Percentiles rank a stretch among this genome's conserved stretches.
Evolutionary conservation across 2,329 filamentous ascomycete species (phyloP).

Genomic region (Pseudogymnoascus sp.): DNA sequence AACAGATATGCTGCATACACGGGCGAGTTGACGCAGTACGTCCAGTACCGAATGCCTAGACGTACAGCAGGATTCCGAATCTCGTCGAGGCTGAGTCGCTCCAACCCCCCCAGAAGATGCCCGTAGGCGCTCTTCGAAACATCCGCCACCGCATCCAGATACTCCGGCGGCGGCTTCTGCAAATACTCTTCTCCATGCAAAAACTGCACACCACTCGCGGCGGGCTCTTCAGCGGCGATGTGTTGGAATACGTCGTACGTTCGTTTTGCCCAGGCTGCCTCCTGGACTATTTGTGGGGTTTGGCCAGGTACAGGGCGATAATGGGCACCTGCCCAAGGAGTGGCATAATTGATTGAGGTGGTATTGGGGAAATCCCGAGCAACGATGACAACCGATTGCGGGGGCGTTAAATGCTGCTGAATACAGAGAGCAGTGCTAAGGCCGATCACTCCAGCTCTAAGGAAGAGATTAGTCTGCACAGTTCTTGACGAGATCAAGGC

Average conservation of each 20-base stretch:
- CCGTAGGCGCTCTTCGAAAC: not conserved
- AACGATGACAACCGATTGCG: constrained; percentile 22
- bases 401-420: constrained; percentile 23
- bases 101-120: not conserved
- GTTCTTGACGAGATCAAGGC: not conserved
- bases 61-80: constrained; percentile 20
- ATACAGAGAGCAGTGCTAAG: constrained; percentile 30
- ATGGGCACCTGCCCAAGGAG: constrained; percentile 38
- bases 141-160: constrained; percentile 24
- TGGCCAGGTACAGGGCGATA: constrained; percentile 36
- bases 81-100: not conserved
- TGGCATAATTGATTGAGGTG: constrained; percentile 36
- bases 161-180: constrained; percentile 30
- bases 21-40: constrained; percentile 35
- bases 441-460: constrained; percentile 33
- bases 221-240: constrained; percentile 28
- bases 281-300: constrained; percentile 28
- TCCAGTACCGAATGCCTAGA: constrained; percentile 31
- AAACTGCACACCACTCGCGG: constrained; percentile 28
- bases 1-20: constrained; percentile 35
- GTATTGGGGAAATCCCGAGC: constrained; percentile 32
- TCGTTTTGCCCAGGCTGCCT: constrained; percentile 30
- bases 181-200: constrained; percentile 35
- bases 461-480: not conserved
- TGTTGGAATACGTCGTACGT: constrained; percentile 32